Evolutionary conservation across 2,329 filamentous ascomycete species (phyloP).

Genomic region (Calonectria henricotiae): DNA sequence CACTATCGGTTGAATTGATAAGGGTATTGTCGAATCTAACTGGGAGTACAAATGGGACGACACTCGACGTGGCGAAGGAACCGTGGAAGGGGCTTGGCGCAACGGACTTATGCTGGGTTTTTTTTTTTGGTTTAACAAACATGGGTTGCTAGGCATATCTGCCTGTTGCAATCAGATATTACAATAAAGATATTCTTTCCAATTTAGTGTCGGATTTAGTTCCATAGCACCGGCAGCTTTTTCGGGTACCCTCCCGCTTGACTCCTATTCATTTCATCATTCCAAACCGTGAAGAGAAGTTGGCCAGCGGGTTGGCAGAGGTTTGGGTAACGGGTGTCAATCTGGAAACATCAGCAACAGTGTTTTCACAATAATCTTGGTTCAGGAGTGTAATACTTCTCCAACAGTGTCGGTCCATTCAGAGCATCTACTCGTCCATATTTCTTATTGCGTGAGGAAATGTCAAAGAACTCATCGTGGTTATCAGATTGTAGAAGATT

Average conservation of each 20-base stretch:
- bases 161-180: conserved; percentile 36
- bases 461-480: conserved; percentile 97
- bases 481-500: conserved; percentile 90
- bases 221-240: conserved; percentile 1
- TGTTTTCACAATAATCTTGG: not conserved
- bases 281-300: conserved; percentile 83
- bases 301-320: conserved; percentile 76
- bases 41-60: conserved; percentile 37
- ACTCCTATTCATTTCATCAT: conserved; percentile 63
- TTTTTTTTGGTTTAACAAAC: conserved; percentile 13
- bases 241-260: conserved; percentile 20
- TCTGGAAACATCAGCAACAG: conserved; percentile 61
- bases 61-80: conserved; percentile 36
- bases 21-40: conserved; percentile 21
- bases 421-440: conserved; percentile 94
- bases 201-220: conserved; percentile 27
- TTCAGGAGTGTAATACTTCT: conserved; percentile 77
- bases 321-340: conserved; percentile 76
- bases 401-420: conserved; percentile 90
- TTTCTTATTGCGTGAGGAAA: conserved; percentile 90
- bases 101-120: conserved; percentile 45
- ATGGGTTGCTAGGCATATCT: conserved; percentile 38
- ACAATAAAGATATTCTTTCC: conserved; percentile 42
- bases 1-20: conserved; percentile 6
- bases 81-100: conserved; percentile 48